These are phyloP conservation scores for Theobroma grandiflorum DNA, from an alignment of 441 rosid species.

Conservation along the genomic window DNA sequence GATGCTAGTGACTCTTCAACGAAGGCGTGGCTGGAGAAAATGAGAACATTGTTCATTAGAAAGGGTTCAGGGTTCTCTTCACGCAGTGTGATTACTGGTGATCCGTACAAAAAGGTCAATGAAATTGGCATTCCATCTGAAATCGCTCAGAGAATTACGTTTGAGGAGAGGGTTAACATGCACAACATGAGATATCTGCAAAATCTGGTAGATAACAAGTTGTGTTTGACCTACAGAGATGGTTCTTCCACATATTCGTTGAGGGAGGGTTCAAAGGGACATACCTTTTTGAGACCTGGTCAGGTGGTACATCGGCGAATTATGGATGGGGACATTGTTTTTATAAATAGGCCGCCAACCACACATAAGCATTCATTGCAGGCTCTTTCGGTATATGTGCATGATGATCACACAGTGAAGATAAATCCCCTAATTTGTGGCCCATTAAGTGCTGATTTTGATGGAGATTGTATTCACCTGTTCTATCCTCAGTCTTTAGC, in stretches of 20 bases:
- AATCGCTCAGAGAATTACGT: slow-evolving; percentile 86
- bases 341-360: slow-evolving; percentile 94
- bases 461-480: slow-evolving; percentile 91
- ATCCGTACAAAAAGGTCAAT: slow-evolving; percentile 76
- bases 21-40: slow-evolving; percentile 94
- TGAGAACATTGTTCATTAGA: slow-evolving; percentile 83
- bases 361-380: slow-evolving; percentile 95
- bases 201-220: slow-evolving; percentile 74
- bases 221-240: slow-evolving; percentile 79
- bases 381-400: slow-evolving; percentile 89
- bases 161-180: slow-evolving; percentile 84
- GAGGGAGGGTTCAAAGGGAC: slow-evolving; percentile 93
- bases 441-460: slow-evolving; percentile 95
- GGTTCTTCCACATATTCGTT: slow-evolving; percentile 83
- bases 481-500: slow-evolving; percentile 91
- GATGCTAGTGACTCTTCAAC: slow-evolving; percentile 69
- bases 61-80: slow-evolving; percentile 98
- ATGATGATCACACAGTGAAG: slow-evolving; percentile 93
- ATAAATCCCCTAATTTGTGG: slow-evolving; percentile 93
- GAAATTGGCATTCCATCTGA: slow-evolving; percentile 89
- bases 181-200: slow-evolving; percentile 75
- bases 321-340: slow-evolving; percentile 95
- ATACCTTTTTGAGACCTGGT: slow-evolving; percentile 79
- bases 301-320: slow-evolving; percentile 89
- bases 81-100: slow-evolving; percentile 97